Percentiles rank a stretch among this genome's conserved stretches.
Conservation (phyloP, 2,329 filamentous ascomycete species). For the Aspergillus puulaauensis region DNA sequence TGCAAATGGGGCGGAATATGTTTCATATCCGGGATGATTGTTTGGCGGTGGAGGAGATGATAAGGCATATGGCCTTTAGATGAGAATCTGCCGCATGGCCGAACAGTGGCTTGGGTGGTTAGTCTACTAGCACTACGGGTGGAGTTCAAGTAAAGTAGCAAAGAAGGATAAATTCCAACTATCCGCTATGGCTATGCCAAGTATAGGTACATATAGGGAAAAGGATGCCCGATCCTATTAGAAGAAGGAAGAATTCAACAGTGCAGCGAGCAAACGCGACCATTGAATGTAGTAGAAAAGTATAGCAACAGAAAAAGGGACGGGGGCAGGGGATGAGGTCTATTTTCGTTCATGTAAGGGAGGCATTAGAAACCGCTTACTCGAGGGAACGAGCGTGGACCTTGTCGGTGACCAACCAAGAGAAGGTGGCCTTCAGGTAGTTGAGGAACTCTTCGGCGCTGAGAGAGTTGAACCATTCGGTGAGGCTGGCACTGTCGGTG, state of each 20-base stretch:
- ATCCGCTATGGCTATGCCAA: constrained; percentile 8
- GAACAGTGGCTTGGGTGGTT: no score
- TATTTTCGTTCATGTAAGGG: constrained; percentile 12
- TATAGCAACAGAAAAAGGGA: neutral
- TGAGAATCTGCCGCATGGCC: no score
- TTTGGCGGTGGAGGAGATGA: no score
- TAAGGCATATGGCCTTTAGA: no score
- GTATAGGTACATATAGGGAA: constrained; percentile 20
- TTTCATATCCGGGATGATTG: no score
- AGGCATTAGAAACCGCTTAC: constrained; percentile 13
- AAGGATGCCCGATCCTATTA: constrained; percentile 20
- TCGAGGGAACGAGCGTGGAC: constrained; percentile 30
- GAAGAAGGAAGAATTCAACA: constrained; percentile 4
- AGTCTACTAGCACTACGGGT: neutral
- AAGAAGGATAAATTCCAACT: constrained; percentile 4
- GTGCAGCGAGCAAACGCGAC: constrained; percentile 7
- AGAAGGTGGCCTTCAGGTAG: constrained; percentile 29
- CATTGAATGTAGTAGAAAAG: constrained; percentile 9
- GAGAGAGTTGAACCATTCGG: constrained; percentile 31
- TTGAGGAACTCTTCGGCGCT: constrained; percentile 31
- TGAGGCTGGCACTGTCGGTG: constrained; percentile 20
- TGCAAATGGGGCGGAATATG: no score
- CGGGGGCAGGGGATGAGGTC: constrained; percentile 9
- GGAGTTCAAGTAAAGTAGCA: neutral
- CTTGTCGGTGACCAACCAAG: constrained; percentile 34